Conservation (phyloP, 2,329 filamentous ascomycete genomes). For the Dothistroma pini region DNA sequence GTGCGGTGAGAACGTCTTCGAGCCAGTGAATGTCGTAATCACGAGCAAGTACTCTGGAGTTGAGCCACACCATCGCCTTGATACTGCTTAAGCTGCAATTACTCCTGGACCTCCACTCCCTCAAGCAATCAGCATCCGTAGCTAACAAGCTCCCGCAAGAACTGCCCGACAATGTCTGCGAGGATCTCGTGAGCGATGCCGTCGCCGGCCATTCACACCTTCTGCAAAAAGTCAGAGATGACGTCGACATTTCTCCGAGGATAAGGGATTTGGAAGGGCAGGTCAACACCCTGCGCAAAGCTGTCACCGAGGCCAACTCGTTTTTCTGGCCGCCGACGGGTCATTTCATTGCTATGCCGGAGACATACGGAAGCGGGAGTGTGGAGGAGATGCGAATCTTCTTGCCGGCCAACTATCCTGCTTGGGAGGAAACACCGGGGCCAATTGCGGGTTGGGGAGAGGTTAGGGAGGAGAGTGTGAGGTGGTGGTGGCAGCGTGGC, state of each 20-base stretch:
- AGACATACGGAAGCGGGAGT: neutral
- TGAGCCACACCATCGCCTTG: neutral
- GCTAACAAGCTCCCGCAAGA: constrained; percentile 1
- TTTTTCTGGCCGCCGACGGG: constrained; percentile 11
- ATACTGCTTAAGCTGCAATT: constrained; percentile 9
- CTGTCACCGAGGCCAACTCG: neutral
- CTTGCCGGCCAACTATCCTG: constrained; percentile 3
- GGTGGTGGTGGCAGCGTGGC: neutral
- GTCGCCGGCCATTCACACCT: neutral
- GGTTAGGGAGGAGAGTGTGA: neutral
- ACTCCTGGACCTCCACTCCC: constrained; percentile 2
- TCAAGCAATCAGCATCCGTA: neutral
- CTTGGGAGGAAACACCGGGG: constrained; percentile 11
- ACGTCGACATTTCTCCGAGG: neutral
- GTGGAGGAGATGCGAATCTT: constrained; percentile 5
- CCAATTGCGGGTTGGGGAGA: constrained; percentile 9
- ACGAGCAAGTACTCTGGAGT: neutral
- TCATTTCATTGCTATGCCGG: constrained; percentile 1
- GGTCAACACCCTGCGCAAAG: neutral
- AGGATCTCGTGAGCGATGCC: neutral
- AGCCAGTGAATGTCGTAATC: neutral
- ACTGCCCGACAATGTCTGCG: neutral
- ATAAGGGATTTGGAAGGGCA: constrained; percentile 5
- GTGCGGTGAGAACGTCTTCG: constrained; percentile 5
- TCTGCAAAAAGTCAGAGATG: constrained; percentile 6